A percentile compares a stretch with the other conserved stretches of the same genome.
phyloP scores from a whole-genome alignment of 2,329 filamentous ascomycete species.

The Thermothelomyces thermophilus region DNA sequence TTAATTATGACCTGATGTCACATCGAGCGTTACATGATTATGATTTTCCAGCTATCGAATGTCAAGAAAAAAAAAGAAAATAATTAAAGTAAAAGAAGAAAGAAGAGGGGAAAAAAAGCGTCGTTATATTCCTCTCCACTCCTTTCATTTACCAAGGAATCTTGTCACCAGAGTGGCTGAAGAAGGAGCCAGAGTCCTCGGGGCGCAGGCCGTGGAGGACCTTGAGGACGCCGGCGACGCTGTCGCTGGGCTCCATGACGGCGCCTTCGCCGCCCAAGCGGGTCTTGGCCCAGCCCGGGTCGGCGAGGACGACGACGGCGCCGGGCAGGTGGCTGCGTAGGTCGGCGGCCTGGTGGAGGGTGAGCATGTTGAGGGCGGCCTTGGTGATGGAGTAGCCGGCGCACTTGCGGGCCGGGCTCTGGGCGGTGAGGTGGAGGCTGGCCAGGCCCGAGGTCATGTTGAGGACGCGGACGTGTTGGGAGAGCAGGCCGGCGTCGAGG shows the following conservation, averaged over 20 bases:
- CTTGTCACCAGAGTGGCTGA: slow-evolving; percentile 19
- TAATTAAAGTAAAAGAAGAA: too few species aligned
- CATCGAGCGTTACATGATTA: too few species aligned
- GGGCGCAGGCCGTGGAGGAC: slow-evolving; percentile 67
- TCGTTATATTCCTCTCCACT: background rate
- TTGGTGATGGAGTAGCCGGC: slow-evolving; percentile 32
- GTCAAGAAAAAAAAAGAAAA: too few species aligned
- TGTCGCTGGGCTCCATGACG: slow-evolving; percentile 25
- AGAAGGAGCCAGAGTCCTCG: slow-evolving; percentile 29
- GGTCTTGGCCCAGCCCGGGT: slow-evolving; percentile 33
- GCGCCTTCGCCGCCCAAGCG: slow-evolving; percentile 29
- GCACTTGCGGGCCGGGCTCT: slow-evolving; percentile 27
- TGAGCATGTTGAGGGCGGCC: slow-evolving; percentile 31
- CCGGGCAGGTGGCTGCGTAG: slow-evolving; percentile 24
- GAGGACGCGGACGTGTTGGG: slow-evolving; percentile 28
- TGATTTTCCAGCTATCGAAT: too few species aligned
- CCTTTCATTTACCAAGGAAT: slow-evolving; percentile 23
- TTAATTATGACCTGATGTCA: too few species aligned
- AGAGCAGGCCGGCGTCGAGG: slow-evolving; percentile 25
- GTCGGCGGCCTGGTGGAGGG: slow-evolving; percentile 25
- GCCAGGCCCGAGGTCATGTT: slow-evolving; percentile 39
- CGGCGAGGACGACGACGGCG: slow-evolving; percentile 28
- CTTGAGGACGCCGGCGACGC: slow-evolving; percentile 53
- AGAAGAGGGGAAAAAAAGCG: too few species aligned
- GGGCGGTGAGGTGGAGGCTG: slow-evolving; percentile 28